Evolutionary conservation across 176 grass and related monocot genomes (phyloP), one percentile per base, ranked within the genome.

Genomic region (Typha latifolia): DNA sequence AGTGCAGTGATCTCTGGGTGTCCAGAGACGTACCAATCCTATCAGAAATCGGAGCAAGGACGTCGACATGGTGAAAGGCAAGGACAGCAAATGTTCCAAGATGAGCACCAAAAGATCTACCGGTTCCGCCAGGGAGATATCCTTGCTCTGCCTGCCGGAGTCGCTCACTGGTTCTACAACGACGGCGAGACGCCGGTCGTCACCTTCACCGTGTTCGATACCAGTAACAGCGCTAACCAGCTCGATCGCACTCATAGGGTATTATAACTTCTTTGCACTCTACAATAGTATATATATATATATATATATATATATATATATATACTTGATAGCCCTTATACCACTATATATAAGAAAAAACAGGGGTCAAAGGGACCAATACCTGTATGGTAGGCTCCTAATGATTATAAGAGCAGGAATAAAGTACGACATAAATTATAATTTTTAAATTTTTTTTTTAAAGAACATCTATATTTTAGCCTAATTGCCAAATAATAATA

Each of bases 81-180:
- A 29, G 57, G 66, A 22, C 63, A 74, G 63, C 64, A 81, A 56
- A 48, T 63, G 57, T 47, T 75, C 72, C 51, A 49, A 1, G 79
- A 82, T 16, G 79, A 82, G 79, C 72, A 82, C 61, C 79, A 82
- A 61, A 69, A 72, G 48, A 76, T 76, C 79, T 62, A 50, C 11
- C 61, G 63, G 20, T 26, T 76, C 59, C 72, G 80, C 12, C 49
- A 82, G 64, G 80, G 80, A 13, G 72, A 77, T 14, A 49, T 77
- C 21, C 43, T 84, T 2, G 75, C 75, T n/a, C 32, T 84, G 61
- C 76, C 82, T 4, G 71, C 82, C 2, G 82, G 82, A 13, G 76
- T 74, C 12, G 67, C 61, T 32, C 66, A 62, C 64, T 84, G 82
- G 81, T 63, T 37, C 66, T 78, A 79, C 82, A 84, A 84, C 6